These are phyloP conservation scores for Cyclanthera cordifolia DNA, from an alignment of 306 rosid species.

Conservation along the genomic window DNA sequence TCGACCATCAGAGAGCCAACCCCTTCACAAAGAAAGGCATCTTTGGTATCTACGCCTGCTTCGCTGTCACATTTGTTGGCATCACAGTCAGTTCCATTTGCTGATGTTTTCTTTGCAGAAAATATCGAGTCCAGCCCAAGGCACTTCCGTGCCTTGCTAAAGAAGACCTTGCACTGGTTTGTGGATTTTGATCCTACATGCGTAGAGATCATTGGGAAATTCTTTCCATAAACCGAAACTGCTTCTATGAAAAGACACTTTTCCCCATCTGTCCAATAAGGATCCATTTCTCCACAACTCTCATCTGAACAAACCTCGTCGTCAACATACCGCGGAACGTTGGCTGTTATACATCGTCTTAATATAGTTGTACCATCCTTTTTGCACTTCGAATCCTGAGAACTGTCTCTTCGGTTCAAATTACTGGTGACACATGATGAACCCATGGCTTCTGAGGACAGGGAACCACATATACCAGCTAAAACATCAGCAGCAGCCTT, in stretches of 20 bases:
- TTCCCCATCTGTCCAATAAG: slow-evolving; percentile 89
- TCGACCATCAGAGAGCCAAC: slow-evolving; percentile 43
- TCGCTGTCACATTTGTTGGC: slow-evolving; percentile 30
- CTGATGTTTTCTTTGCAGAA: slow-evolving; percentile 30
- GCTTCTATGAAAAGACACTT: slow-evolving; percentile 73
- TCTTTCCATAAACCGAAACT: slow-evolving; percentile 65
- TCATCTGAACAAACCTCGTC: slow-evolving; percentile 83
- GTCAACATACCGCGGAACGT: slow-evolving; percentile 35
- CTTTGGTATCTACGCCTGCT: slow-evolving; percentile 49
- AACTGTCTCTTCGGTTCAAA: not conserved
- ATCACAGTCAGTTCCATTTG: slow-evolving; percentile 1
- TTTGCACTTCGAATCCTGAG: slow-evolving; percentile 9
- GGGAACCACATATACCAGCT: slow-evolving; percentile 80
- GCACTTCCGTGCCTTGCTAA: slow-evolving; percentile 81
- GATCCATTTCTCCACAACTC: slow-evolving; percentile 86
- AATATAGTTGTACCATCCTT: slow-evolving; percentile 17
- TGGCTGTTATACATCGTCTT: slow-evolving; percentile 33
- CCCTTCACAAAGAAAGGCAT: slow-evolving; percentile 42
- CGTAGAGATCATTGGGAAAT: slow-evolving; percentile 51
- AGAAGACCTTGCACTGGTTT: slow-evolving; percentile 84
- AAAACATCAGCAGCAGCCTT: slow-evolving; percentile 82
- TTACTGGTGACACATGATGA: slow-evolving; percentile 66
- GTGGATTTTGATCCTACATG: slow-evolving; percentile 57
- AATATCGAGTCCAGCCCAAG: slow-evolving; percentile 61
- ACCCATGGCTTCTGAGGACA: slow-evolving; percentile 73